phyloP scores from a whole-genome alignment of 2,329 filamentous ascomycete species.

The Exophiala lecanii-corni region DNA sequence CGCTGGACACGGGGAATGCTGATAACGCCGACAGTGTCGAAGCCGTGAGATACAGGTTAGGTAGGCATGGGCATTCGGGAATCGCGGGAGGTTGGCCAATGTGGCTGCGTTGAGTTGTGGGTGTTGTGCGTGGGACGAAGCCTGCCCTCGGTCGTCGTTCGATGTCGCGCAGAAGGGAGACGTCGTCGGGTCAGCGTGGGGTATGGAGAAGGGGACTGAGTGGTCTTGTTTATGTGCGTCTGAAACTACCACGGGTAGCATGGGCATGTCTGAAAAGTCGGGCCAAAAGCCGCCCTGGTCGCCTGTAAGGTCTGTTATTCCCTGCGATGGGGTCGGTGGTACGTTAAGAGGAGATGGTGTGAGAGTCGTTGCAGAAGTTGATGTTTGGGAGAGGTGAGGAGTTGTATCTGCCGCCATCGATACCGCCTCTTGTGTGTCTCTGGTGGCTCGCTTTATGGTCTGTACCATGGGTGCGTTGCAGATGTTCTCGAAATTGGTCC shows the following conservation, averaged over 20 bases:
- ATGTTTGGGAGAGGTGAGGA: constrained; percentile 7
- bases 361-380: constrained; percentile 10
- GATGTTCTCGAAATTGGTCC: constrained; percentile 24
- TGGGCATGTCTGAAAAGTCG: constrained; percentile 35
- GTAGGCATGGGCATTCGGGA: constrained; percentile 26
- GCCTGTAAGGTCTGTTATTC: too few relatives aligned
- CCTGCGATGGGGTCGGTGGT: too few relatives aligned
- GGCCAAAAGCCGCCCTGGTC: too few relatives aligned
- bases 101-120: constrained; percentile 10
- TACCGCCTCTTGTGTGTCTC: not conserved
- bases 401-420: too few relatives aligned
- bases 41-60: constrained; percentile 36
- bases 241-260: constrained; percentile 21
- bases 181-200: not conserved
- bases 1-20: constrained; percentile 39
- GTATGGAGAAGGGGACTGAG: not conserved
- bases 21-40: constrained; percentile 30
- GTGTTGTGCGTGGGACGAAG: not conserved
- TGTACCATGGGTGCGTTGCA: constrained; percentile 20
- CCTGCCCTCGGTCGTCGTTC: too few relatives aligned
- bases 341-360: too few relatives aligned
- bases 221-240: constrained; percentile 14
- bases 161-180: too few relatives aligned
- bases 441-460: constrained; percentile 6
- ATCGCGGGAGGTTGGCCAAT: constrained; percentile 18